Evolutionary conservation across 2,329 filamentous ascomycete genomes (phyloP).

Genomic region (Daldinia eschscholtzii): DNA sequence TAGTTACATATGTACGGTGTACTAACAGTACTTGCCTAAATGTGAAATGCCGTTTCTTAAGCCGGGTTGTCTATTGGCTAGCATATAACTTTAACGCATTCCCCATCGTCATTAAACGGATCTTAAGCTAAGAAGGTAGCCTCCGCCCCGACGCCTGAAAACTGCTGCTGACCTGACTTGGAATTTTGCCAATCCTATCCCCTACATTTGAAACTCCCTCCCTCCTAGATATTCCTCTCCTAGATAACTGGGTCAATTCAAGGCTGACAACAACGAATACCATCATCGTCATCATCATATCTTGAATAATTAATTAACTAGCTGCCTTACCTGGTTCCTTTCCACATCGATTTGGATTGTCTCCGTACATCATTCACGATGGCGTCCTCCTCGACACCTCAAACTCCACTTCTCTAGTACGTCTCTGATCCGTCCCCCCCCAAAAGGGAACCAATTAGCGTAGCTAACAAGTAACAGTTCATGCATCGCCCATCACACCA

Average conservation of each 20-base stretch:
- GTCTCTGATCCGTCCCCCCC: conserved; percentile 51
- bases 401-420: conserved; percentile 80
- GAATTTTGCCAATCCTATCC: conserved; percentile 18
- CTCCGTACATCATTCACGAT: conserved; percentile 58
- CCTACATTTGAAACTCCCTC: conserved; percentile 15
- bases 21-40: conserved; percentile 6
- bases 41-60: background rate
- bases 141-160: conserved; percentile 19
- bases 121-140: background rate
- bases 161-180: conserved; percentile 19
- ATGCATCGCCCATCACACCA: conserved; percentile 93
- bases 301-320: background rate
- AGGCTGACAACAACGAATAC: background rate
- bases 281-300: background rate
- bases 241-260: conserved; percentile 5
- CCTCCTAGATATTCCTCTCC: conserved; percentile 12
- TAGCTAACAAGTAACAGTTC: conserved; percentile 67
- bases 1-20: conserved; percentile 19
- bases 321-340: background rate
- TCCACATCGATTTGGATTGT: background rate
- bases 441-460: conserved; percentile 10
- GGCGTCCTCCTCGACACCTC: conserved; percentile 77
- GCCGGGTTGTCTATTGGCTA: conserved; percentile 7
- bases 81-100: conserved; percentile 9
- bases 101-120: conserved; percentile 33